Percentiles rank a stretch among this genome's conserved stretches.
These are phyloP conservation scores for Teratosphaeria destructans DNA, from an alignment of 2,329 filamentous ascomycete species.

Conservation along the genomic window DNA sequence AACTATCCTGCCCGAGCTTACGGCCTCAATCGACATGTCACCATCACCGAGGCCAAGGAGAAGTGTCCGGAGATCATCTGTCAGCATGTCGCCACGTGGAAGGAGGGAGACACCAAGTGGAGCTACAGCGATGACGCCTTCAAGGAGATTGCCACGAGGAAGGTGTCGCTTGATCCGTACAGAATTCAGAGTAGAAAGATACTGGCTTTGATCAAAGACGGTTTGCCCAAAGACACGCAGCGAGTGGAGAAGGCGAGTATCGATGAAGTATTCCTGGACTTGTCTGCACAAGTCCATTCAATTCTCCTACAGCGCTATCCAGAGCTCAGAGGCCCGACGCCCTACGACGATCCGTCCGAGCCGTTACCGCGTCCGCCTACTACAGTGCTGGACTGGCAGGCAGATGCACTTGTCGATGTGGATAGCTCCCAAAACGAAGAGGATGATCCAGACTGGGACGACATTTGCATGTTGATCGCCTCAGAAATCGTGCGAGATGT, in stretches of 20 bases:
- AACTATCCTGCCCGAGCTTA: constrained; percentile 84
- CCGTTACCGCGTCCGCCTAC: constrained; percentile 61
- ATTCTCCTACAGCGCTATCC: constrained; percentile 67
- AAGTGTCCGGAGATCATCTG: constrained; percentile 73
- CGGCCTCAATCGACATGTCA: constrained; percentile 71
- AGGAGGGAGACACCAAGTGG: constrained; percentile 85
- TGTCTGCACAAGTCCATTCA: constrained; percentile 73
- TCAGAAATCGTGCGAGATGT: constrained; percentile 79
- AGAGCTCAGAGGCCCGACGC: constrained; percentile 56
- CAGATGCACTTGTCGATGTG: constrained; percentile 72
- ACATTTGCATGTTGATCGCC: constrained; percentile 74
- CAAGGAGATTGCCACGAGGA: constrained; percentile 72
- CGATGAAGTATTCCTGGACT: constrained; percentile 89
- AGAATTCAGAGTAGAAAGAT: constrained; percentile 76
- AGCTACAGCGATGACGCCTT: constrained; percentile 76
- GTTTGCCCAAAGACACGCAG: constrained; percentile 53
- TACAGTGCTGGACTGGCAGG: constrained; percentile 70
- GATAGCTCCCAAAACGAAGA: constrained; percentile 62
- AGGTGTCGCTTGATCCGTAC: constrained; percentile 91
- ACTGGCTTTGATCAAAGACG: constrained; percentile 64
- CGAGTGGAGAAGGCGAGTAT: constrained; percentile 87
- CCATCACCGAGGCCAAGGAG: constrained; percentile 70
- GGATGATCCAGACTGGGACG: constrained; percentile 89
- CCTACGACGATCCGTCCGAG: constrained; percentile 59
- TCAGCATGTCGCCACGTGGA: constrained; percentile 92